phyloP scores from a whole-genome alignment of 164 flowering plant species.

The Dillenia turbinata region DNA sequence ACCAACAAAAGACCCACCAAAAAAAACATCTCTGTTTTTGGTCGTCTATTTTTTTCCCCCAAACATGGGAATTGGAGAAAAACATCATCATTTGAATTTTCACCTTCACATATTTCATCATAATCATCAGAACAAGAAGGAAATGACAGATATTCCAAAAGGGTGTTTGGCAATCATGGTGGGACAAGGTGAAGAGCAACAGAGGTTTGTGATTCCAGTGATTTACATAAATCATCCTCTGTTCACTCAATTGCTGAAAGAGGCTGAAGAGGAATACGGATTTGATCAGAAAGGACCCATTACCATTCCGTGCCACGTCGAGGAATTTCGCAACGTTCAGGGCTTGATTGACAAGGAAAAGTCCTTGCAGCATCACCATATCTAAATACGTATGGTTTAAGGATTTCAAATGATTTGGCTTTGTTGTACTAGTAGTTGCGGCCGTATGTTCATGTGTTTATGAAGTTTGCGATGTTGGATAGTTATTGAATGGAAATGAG shows the following conservation, averaged over 20 bases:
- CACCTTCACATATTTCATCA: conserved; percentile 26
- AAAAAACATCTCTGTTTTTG: not conserved
- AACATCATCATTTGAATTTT: conserved; percentile 27
- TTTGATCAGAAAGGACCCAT: conserved; percentile 52
- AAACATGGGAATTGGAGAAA: conserved; percentile 27
- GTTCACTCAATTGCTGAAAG: conserved; percentile 44
- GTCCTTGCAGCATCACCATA: conserved; percentile 12
- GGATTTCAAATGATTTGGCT: no score
- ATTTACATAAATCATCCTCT: conserved; percentile 57
- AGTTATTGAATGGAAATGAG: no score
- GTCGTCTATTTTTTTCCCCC: not conserved
- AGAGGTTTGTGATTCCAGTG: conserved; percentile 56
- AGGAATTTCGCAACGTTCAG: conserved; percentile 39
- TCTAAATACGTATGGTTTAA: no score
- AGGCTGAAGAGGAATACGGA: conserved; percentile 62
- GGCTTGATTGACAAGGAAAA: conserved; percentile 41
- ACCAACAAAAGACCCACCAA: no score
- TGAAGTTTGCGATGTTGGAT: no score
- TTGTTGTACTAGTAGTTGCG: no score
- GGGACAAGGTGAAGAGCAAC: conserved; percentile 44
- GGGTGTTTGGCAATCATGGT: conserved; percentile 48
- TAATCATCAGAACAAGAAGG: conserved; percentile 20
- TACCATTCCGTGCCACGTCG: conserved; percentile 57
- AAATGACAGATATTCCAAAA: conserved; percentile 29
- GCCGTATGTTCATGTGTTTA: no score